These are phyloP conservation scores for Cytospora chrysosperma DNA, from an alignment of 2,329 filamentous ascomycete genomes.

Conservation along the genomic window DNA sequence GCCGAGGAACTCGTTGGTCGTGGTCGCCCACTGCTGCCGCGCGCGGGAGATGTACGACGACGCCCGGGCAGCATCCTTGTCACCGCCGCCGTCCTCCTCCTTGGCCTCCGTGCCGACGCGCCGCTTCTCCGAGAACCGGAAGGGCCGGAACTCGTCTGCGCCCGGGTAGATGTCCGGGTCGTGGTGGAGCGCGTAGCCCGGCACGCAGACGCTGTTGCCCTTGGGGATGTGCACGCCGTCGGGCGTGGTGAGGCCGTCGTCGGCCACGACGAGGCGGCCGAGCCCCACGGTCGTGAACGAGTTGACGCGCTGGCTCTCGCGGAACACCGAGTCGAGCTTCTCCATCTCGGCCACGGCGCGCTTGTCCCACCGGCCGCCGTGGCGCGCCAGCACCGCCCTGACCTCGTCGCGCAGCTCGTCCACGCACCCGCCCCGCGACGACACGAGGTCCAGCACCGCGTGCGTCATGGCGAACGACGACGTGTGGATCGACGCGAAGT, in stretches of 20 bases:
- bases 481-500: constrained; percentile 40
- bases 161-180: constrained; percentile 36
- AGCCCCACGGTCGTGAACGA: constrained; percentile 38
- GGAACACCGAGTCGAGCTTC: constrained; percentile 42
- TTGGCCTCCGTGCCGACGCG: not conserved
- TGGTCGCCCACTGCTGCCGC: constrained; percentile 24
- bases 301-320: constrained; percentile 43
- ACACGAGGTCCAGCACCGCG: constrained; percentile 36
- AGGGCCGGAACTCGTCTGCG: constrained; percentile 37
- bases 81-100: not conserved
- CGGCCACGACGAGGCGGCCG: constrained; percentile 37
- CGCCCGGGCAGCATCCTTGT: constrained; percentile 4
- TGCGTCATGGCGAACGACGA: constrained; percentile 40
- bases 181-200: constrained; percentile 35
- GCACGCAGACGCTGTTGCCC: constrained; percentile 38
- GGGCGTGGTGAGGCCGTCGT: constrained; percentile 34
- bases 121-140: constrained; percentile 34
- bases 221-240: constrained; percentile 34
- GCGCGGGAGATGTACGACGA: constrained; percentile 10
- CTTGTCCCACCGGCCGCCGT: constrained; percentile 35
- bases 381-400: constrained; percentile 25
- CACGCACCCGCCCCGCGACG: constrained; percentile 28
- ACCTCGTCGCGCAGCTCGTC: constrained; percentile 38
- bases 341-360: constrained; percentile 36
- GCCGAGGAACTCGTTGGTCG: constrained; percentile 27